Evolutionary conservation across 148 eudicot genomes (phyloP).

Genomic region (Chenopodium formosanum): DNA sequence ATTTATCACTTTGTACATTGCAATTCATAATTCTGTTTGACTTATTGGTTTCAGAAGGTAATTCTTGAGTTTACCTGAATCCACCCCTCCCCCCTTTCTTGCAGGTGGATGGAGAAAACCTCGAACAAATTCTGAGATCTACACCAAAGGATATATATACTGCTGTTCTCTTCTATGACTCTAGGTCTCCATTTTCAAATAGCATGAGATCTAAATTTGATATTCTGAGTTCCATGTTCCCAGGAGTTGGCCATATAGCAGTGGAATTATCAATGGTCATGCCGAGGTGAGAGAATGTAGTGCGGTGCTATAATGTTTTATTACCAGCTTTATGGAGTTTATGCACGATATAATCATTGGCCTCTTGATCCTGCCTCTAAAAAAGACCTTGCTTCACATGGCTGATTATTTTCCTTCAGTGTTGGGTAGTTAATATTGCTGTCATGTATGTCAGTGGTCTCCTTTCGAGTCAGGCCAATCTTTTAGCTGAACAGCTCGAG

Average conservation of each 20-base stretch:
- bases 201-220: not conserved
- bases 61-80: not conserved
- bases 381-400: not conserved
- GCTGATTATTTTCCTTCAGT: not conserved
- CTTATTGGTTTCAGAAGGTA: not conserved
- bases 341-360: too few relatives aligned
- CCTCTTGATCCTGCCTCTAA: not conserved
- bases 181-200: not conserved
- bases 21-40: too few relatives aligned
- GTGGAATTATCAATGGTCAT: not conserved
- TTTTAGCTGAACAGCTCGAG: not conserved
- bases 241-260: not conserved
- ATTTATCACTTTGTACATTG: too few relatives aligned
- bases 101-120: not conserved
- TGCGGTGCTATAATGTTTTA: too few relatives aligned
- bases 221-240: not conserved
- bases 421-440: not conserved
- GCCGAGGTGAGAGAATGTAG: not conserved
- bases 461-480: not conserved
- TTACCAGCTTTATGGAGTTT: too few relatives aligned
- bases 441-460: too few relatives aligned
- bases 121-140: not conserved
- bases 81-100: not conserved
- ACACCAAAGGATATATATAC: not conserved
- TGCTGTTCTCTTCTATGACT: not conserved